Evolutionary conservation across 2,329 filamentous ascomycete species (phyloP).

Genomic region (Xylariaceae sp.): DNA sequence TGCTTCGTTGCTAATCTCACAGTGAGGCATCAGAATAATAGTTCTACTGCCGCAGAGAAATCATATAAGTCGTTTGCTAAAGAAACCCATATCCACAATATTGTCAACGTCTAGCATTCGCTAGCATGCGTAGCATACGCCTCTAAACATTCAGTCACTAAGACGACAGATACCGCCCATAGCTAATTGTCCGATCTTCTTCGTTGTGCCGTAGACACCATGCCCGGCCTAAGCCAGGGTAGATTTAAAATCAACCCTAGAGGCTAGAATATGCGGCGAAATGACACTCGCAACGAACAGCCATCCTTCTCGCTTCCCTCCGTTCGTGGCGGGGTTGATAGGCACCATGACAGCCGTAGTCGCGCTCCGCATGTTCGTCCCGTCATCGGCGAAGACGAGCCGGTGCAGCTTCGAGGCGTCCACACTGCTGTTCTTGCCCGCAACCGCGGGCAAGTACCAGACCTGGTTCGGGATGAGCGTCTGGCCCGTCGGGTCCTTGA

Average conservation of each 20-base stretch:
- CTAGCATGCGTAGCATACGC: no score
- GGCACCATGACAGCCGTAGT: constrained; percentile 60
- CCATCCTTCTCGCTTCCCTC: constrained; percentile 56
- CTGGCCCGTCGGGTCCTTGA: constrained; percentile 43
- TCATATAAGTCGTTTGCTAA: no score
- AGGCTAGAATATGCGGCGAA: constrained; percentile 54
- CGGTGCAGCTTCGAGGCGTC: constrained; percentile 48
- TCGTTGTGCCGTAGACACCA: not conserved
- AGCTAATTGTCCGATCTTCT: no score
- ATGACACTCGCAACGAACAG: constrained; percentile 64
- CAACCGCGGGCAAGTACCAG: constrained; percentile 44
- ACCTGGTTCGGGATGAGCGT: constrained; percentile 51
- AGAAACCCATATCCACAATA: no score
- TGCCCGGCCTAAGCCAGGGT: constrained; percentile 14
- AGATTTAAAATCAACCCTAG: constrained; percentile 55
- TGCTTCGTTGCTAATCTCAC: no score
- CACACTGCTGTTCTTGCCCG: constrained; percentile 15
- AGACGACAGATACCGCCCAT: no score
- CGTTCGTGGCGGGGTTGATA: constrained; percentile 53
- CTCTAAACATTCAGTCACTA: no score
- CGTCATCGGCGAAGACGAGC: constrained; percentile 64
- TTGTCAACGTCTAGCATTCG: no score
- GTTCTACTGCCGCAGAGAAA: no score
- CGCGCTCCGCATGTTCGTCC: constrained; percentile 53
- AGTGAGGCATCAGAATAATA: no score